Evolutionary conservation across 176 grass and related monocot species (phyloP).

Genomic region (Dendrocalamus sinicus): DNA sequence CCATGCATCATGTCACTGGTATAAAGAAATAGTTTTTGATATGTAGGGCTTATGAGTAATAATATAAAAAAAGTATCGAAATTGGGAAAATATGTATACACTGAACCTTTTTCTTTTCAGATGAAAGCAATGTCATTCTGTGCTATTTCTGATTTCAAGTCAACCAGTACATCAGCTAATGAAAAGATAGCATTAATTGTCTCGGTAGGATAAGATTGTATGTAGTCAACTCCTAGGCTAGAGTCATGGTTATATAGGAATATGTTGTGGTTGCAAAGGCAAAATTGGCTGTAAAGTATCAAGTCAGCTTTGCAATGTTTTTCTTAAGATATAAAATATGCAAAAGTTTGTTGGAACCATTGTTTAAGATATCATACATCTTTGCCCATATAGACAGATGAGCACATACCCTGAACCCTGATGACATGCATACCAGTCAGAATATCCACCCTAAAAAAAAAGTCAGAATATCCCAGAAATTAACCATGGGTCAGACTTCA

Average conservation of each 20-base stretch:
- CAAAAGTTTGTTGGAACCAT: neutral
- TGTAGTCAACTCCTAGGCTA: neutral
- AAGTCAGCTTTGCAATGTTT: neutral
- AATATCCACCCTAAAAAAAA: neutral
- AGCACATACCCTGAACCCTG: neutral
- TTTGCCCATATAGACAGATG: conserved; percentile 2
- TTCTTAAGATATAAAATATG: neutral
- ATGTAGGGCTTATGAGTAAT: neutral
- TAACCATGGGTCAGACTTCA: neutral
- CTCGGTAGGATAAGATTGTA: neutral
- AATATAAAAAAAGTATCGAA: neutral
- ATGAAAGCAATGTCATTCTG: neutral
- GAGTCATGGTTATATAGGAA: conserved; percentile 1
- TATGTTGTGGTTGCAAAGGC: neutral
- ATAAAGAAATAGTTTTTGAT: neutral
- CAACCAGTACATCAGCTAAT: conserved; percentile 13
- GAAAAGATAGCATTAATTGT: neutral
- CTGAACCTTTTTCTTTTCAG: neutral
- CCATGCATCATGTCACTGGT: neutral
- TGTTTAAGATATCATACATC: neutral
- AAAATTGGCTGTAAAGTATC: neutral
- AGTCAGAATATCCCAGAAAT: neutral
- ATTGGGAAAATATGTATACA: neutral
- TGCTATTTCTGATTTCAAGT: neutral
- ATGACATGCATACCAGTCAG: neutral